A percentile compares a stretch with the other conserved stretches of the same genome.
These are phyloP conservation scores for Orbilia ellipsospora DNA, from an alignment of 2,329 filamentous ascomycete genomes.

Conservation along the genomic window DNA sequence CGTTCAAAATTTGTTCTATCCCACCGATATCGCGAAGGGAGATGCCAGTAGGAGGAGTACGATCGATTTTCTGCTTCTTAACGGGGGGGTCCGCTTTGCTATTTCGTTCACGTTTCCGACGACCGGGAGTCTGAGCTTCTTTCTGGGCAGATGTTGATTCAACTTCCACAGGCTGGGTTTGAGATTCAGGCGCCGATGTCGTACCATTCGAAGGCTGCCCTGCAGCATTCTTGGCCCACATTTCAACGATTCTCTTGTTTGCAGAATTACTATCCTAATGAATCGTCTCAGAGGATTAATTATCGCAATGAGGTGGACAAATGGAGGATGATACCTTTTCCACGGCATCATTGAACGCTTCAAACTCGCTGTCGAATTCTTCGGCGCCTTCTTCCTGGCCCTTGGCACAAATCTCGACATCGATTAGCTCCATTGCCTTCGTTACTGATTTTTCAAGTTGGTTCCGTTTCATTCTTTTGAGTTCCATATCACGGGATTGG, in stretches of 20 bases:
- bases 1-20: slow-evolving; percentile 75
- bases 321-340: slow-evolving; percentile 62
- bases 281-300: no score
- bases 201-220: slow-evolving; percentile 59
- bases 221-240: slow-evolving; percentile 64
- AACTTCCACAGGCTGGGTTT: slow-evolving; percentile 50
- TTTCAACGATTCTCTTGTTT: slow-evolving; percentile 73
- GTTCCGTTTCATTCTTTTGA: slow-evolving; percentile 84
- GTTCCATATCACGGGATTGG: slow-evolving; percentile 61
- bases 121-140: slow-evolving; percentile 54
- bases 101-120: slow-evolving; percentile 57
- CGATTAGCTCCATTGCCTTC: slow-evolving; percentile 52
- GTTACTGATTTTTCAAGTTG: slow-evolving; percentile 73
- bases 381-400: slow-evolving; percentile 55
- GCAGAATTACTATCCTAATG: slow-evolving; percentile 70
- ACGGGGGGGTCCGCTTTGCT: slow-evolving; percentile 62
- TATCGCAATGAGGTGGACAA: slow-evolving; percentile 50
- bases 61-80: slow-evolving; percentile 74
- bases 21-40: slow-evolving; percentile 79
- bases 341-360: slow-evolving; percentile 65
- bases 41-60: slow-evolving; percentile 74
- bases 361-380: slow-evolving; percentile 64
- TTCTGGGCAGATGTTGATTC: slow-evolving; percentile 38
- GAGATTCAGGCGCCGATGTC: slow-evolving; percentile 55
- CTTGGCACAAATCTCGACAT: slow-evolving; percentile 20